Conservation (phyloP, 192 early-diverging fungal genomes). For the Coemansia sp. region DNA sequence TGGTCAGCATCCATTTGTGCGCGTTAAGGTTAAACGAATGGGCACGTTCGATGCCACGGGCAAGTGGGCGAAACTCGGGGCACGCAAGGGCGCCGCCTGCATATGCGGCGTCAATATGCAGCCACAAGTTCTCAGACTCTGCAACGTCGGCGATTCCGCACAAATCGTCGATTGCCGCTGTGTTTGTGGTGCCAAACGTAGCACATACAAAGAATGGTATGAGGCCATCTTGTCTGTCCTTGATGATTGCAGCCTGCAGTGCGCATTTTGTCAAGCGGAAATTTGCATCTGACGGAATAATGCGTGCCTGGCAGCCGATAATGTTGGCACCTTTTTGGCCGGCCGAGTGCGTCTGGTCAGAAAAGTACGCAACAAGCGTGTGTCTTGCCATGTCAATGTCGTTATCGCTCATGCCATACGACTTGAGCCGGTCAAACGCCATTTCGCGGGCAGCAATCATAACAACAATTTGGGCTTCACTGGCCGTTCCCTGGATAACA, state of each 20-base stretch:
- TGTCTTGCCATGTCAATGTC: constrained; percentile 17
- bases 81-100: constrained; percentile 61
- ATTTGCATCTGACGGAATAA: constrained; percentile 43
- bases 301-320: constrained; percentile 34
- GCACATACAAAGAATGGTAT: constrained; percentile 64
- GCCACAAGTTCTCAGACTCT: constrained; percentile 54
- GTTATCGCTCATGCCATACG: constrained; percentile 29
- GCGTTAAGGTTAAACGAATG: constrained; percentile 65
- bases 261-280: constrained; percentile 46
- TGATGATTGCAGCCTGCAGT: constrained; percentile 49
- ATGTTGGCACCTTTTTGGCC: constrained; percentile 57
- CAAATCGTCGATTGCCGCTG: constrained; percentile 58
- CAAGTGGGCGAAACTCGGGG: constrained; percentile 57
- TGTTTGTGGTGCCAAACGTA: constrained; percentile 66
- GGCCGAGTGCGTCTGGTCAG: constrained; percentile 62
- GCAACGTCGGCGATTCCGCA: constrained; percentile 55
- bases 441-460: constrained; percentile 62
- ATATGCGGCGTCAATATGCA: constrained; percentile 68
- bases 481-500: constrained; percentile 65
- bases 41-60: constrained; percentile 53
- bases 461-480: constrained; percentile 58
- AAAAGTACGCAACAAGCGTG: constrained; percentile 61
- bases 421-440: constrained; percentile 33
- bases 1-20: constrained; percentile 67
- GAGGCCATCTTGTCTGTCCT: constrained; percentile 56